A percentile compares a stretch with the other conserved stretches of the same genome.
These are phyloP conservation scores for Mycena vitilis DNA, from an alignment of 768 basidiomycete genomes.

Conservation along the genomic window DNA sequence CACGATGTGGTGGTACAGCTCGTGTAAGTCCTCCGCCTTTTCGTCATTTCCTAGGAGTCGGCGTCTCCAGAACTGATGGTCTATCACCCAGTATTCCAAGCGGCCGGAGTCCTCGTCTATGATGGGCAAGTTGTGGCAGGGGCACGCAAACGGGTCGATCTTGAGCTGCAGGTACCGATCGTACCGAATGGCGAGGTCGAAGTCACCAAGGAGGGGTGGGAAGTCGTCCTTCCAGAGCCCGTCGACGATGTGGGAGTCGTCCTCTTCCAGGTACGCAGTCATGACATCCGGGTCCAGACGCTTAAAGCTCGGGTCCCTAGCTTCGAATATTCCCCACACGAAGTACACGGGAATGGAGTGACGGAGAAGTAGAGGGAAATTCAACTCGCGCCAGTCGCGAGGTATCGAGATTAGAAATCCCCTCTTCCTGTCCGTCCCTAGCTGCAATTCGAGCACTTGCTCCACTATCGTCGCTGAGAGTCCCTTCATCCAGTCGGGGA, in stretches of 20 bases:
- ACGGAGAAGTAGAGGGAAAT: neutral
- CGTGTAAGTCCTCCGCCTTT: neutral
- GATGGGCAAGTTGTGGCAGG: neutral
- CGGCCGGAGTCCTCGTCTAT: neutral
- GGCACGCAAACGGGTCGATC: neutral
- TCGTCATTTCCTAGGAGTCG: neutral
- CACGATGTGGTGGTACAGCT: conserved; percentile 2
- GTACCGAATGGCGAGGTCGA: neutral
- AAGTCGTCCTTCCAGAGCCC: conserved; percentile 1
- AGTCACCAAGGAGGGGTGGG: neutral
- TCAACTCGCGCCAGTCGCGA: neutral
- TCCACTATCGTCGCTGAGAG: neutral
- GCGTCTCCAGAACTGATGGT: neutral
- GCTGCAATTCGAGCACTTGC: neutral
- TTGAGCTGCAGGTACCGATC: conserved; percentile 8
- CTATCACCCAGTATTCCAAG: neutral
- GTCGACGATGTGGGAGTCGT: neutral
- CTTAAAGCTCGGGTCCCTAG: neutral
- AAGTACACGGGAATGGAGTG: neutral
- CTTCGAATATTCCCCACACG: conserved; percentile 8
- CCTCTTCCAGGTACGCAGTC: neutral
- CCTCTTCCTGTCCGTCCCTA: neutral
- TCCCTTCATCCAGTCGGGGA: neutral
- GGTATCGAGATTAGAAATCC: neutral
- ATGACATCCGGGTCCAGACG: neutral